phyloP scores from a whole-genome alignment of 164 flowering plant genomes.

The Nelumbo lutea region DNA sequence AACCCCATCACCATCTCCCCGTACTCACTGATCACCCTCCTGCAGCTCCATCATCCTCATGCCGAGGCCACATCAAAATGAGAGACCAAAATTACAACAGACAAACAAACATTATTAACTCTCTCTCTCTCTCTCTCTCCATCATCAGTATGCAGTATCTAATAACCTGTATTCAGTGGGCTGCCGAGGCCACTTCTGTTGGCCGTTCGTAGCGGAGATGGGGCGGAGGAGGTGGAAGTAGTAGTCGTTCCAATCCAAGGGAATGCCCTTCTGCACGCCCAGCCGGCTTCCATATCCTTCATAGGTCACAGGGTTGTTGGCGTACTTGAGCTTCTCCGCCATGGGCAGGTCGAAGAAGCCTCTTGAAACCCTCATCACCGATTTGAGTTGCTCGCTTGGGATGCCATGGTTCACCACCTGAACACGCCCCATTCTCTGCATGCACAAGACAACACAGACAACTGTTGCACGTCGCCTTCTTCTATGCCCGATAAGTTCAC shows the following conservation, averaged over 20 bases:
- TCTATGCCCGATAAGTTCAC: neutral
- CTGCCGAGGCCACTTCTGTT: neutral
- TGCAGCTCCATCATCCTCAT: neutral
- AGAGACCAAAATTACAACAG: no score
- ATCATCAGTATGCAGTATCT: no score
- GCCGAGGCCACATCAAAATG: no score
- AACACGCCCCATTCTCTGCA: neutral
- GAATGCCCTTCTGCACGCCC: neutral
- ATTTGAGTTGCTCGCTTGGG: neutral
- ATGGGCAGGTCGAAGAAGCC: neutral
- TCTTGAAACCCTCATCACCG: neutral
- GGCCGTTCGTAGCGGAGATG: neutral
- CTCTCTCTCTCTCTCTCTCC: no score
- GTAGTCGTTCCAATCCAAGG: neutral
- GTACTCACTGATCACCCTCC: neutral
- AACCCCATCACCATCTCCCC: neutral
- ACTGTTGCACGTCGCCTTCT: neutral
- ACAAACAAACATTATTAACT: no score
- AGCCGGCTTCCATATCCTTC: neutral
- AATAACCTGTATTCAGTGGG: neutral
- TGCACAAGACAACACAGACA: neutral
- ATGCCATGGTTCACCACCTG: neutral
- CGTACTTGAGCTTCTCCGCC: neutral
- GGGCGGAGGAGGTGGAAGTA: neutral
- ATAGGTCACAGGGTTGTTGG: neutral